Percentiles rank a stretch among this genome's conserved stretches.
Conservation (phyloP, 2,329 filamentous ascomycete genomes). For the Daldinia sp. region DNA sequence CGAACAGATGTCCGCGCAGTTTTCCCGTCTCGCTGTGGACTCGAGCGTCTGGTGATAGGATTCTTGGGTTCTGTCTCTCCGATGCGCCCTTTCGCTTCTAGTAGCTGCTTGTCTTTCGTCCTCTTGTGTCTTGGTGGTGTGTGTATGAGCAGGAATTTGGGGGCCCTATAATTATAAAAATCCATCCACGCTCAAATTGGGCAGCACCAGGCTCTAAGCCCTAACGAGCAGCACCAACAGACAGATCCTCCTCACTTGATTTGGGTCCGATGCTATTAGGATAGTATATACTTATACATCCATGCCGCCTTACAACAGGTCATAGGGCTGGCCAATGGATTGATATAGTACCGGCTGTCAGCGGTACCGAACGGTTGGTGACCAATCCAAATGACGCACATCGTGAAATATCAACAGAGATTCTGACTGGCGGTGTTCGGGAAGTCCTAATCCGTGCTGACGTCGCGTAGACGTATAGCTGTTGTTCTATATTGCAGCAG, state of each 20-base stretch:
- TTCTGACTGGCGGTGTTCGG: slow-evolving; percentile 5
- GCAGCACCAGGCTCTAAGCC: slow-evolving; percentile 15
- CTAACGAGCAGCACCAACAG: slow-evolving; percentile 27
- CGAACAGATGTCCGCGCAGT: background rate
- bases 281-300: background rate
- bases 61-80: slow-evolving; percentile 7
- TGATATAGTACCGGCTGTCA: slow-evolving; percentile 23
- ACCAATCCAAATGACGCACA: slow-evolving; percentile 34
- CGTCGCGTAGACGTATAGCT: slow-evolving; percentile 2
- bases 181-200: slow-evolving; percentile 17
- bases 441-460: slow-evolving; percentile 16
- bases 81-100: slow-evolving; percentile 14
- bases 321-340: slow-evolving; percentile 37
- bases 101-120: slow-evolving; percentile 11
- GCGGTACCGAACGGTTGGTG: slow-evolving; percentile 30
- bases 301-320: slow-evolving; percentile 4
- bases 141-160: slow-evolving; percentile 16
- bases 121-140: slow-evolving; percentile 9
- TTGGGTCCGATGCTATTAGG: background rate
- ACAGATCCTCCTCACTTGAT: slow-evolving; percentile 15
- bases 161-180: slow-evolving; percentile 26
- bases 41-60: background rate
- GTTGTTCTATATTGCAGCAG: slow-evolving; percentile 1
- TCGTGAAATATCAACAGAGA: slow-evolving; percentile 20
- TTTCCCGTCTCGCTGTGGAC: background rate